These are phyloP conservation scores for Paraphysoderma sedebokerense DNA, from an alignment of 371 early-diverging fungal genomes.

Conservation along the genomic window DNA sequence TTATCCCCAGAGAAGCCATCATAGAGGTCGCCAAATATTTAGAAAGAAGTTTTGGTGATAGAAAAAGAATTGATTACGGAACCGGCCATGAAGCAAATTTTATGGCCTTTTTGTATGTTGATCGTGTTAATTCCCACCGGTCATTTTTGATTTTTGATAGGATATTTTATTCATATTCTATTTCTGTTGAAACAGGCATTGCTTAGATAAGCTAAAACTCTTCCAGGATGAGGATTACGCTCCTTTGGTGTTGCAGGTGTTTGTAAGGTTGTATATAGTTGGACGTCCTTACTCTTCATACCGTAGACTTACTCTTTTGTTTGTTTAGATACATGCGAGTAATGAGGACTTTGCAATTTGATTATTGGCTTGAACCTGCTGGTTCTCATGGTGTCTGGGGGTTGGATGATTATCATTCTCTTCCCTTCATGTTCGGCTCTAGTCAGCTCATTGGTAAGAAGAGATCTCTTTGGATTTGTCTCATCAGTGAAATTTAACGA, in stretches of 20 bases:
- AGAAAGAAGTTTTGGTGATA: constrained; percentile 81
- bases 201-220: constrained; percentile 54
- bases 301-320: too few species aligned
- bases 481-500: background rate
- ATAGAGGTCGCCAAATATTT: constrained; percentile 68
- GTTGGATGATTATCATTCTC: constrained; percentile 94
- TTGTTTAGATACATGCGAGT: constrained; percentile 56
- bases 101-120: constrained; percentile 64
- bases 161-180: background rate
- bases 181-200: constrained; percentile 24
- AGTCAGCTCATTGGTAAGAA: constrained; percentile 57
- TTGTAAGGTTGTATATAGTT: constrained; percentile 24
- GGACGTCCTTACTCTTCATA: too few species aligned
- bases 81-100: constrained; percentile 99
- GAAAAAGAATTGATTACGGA: constrained; percentile 96
- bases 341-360: constrained; percentile 73
- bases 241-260: constrained; percentile 61
- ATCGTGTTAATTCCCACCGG: constrained; percentile 1
- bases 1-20: constrained; percentile 23
- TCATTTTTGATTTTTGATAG: background rate
- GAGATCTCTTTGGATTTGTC: background rate
- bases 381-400: constrained; percentile 99
- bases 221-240: constrained; percentile 40
- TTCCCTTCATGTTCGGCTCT: constrained; percentile 93
- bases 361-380: constrained; percentile 97